These are phyloP conservation scores for Solanum etuberosum DNA, from an alignment of 257 asterid genomes.

Conservation along the genomic window DNA sequence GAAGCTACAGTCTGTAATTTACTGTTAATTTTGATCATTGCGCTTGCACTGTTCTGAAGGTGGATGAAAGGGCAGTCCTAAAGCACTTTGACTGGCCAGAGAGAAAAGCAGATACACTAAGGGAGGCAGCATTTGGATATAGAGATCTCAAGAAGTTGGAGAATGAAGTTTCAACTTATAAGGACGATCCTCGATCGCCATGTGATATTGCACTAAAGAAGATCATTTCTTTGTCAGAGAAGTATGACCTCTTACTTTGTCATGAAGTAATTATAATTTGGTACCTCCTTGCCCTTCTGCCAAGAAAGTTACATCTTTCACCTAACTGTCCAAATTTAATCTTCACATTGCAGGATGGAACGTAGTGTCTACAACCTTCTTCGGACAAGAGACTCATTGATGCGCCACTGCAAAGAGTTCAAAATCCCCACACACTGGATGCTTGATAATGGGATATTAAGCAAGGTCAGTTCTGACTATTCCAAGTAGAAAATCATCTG, in stretches of 20 bases:
- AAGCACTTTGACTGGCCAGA: conserved; percentile 98
- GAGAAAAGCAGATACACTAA: conserved; percentile 74
- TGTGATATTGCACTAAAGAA: conserved; percentile 70
- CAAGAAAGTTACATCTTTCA: neutral
- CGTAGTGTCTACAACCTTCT: conserved; percentile 55
- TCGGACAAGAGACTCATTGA: conserved; percentile 62
- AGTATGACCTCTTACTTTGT: conserved; percentile 26
- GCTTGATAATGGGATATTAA: conserved; percentile 69
- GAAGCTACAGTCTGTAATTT: neutral
- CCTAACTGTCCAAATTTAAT: neutral
- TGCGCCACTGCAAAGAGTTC: conserved; percentile 68
- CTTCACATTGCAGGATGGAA: conserved; percentile 51
- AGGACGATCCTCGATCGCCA: conserved; percentile 56
- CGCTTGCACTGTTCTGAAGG: conserved; percentile 29
- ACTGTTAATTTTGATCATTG: neutral
- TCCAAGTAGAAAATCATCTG: neutral
- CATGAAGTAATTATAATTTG: neutral
- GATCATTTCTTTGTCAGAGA: conserved; percentile 68
- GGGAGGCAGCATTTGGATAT: conserved; percentile 88
- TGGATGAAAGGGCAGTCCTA: conserved; percentile 89
- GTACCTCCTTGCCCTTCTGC: neutral
- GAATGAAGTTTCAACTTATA: conserved; percentile 49
- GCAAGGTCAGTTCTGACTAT: conserved; percentile 42
- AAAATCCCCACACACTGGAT: conserved; percentile 81
- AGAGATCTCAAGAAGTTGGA: conserved; percentile 72